Conservation (phyloP, 2,329 filamentous ascomycete species). For the Mycosphaerella sp. region DNA sequence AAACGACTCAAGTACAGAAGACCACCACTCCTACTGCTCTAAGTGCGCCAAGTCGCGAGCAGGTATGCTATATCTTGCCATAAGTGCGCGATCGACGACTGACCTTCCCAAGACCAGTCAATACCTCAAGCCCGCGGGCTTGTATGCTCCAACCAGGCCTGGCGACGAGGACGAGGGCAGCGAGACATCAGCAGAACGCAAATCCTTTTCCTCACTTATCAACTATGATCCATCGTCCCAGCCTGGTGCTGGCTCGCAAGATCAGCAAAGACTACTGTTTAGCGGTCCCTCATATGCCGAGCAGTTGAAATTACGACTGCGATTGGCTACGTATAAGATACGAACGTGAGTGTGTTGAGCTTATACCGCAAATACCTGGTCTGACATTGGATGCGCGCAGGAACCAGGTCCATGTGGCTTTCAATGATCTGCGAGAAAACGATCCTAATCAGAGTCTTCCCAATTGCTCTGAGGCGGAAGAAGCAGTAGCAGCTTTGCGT, state of each 20-base stretch:
- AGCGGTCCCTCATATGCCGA: constrained; percentile 47
- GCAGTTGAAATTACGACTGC: constrained; percentile 61
- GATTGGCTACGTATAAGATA: constrained; percentile 68
- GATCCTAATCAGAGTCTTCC: neutral
- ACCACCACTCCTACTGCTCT: neutral
- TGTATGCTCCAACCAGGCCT: constrained; percentile 24
- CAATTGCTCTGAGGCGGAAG: constrained; percentile 19
- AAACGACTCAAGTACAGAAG: neutral
- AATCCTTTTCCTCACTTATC: constrained; percentile 45
- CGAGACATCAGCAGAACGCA: constrained; percentile 31
- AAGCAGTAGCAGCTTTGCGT: constrained; percentile 23
- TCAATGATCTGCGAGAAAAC: constrained; percentile 48
- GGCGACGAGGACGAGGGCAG: constrained; percentile 24
- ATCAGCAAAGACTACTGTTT: constrained; percentile 5
- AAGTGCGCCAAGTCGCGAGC: neutral
- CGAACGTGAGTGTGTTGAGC: constrained; percentile 8
- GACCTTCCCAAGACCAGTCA: neutral
- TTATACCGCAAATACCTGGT: neutral
- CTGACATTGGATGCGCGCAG: constrained; percentile 43
- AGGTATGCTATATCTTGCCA: constrained; percentile 4
- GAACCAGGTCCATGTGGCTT: constrained; percentile 61
- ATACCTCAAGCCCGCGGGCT: constrained; percentile 2
- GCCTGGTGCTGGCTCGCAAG: constrained; percentile 15
- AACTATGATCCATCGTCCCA: constrained; percentile 44
- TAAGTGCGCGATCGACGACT: neutral